Evolutionary conservation across 2,329 filamentous ascomycete genomes (phyloP).

Genomic region (Neofusicoccum kwambonambiense): DNA sequence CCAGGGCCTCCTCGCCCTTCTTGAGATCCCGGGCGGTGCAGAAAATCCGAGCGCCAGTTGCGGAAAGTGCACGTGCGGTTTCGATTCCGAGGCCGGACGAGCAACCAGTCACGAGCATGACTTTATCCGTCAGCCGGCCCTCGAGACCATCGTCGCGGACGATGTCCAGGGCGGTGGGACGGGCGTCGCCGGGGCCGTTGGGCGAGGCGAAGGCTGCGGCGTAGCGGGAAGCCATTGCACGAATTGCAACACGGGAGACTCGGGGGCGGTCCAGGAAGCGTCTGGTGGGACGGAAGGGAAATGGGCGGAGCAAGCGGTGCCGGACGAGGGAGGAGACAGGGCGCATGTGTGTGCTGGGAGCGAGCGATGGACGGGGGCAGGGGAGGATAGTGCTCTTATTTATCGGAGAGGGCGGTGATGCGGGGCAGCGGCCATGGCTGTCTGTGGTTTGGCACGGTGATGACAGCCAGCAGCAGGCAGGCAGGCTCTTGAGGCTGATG

Average conservation of each 20-base stretch:
- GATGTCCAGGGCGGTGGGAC: conserved; percentile 44
- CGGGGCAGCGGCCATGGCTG: background rate
- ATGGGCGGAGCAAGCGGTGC: background rate
- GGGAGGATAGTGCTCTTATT: background rate
- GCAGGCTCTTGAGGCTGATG: background rate
- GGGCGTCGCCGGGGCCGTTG: conserved; percentile 39
- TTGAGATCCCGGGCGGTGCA: conserved; percentile 44
- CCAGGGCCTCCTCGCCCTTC: conserved; percentile 32
- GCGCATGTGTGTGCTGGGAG: background rate
- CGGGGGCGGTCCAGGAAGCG: too few species aligned
- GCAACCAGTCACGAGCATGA: conserved; percentile 30
- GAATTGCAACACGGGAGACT: background rate
- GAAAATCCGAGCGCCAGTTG: conserved; percentile 48
- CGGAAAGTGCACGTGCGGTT: conserved; percentile 39
- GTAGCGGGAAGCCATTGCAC: conserved; percentile 21
- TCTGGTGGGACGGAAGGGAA: background rate
- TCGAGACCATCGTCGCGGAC: conserved; percentile 39
- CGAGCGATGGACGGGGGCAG: background rate
- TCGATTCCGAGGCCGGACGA: conserved; percentile 33
- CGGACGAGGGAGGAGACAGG: background rate
- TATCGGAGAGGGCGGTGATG: background rate
- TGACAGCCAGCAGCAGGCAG: background rate
- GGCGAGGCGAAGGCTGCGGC: conserved; percentile 23
- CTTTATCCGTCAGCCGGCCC: conserved; percentile 31
- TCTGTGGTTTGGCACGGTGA: background rate